Base-by-base conservation (phyloP, 2,329 filamentous ascomycete species). In the Hypoxylon sp. region DNA sequence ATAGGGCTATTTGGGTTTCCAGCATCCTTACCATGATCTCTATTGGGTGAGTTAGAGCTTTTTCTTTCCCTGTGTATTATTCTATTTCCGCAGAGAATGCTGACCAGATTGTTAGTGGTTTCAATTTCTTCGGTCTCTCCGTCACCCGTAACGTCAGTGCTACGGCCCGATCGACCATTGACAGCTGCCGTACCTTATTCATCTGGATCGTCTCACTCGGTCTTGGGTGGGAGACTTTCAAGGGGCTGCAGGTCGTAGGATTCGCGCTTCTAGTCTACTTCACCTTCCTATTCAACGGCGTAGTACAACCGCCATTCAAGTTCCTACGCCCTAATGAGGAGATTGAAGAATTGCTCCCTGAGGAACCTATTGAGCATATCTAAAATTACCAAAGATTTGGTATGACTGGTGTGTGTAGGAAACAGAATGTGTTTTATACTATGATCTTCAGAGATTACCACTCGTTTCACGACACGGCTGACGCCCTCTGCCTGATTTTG, bases 121-220 rank as follows among this genome's bases (percentile, higher is more conserved):
- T 98, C 87, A 99, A 99, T 82, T 99, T 97, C 84, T 99, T 99
- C 80, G 96, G 96, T 6, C 87, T 99, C 9, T 96, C 93, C 0
- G 95, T 99, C 7, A 99, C 96, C 0, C 89, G 93, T 66, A 90
- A 82, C 68, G 93, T 99, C 72, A 97, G 92, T 69, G 96, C 96
- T 10, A 99, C 96, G 0, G 93, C 95, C 1, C 90, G 96, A 67
- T 97, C 93, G 32, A 98, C 95, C 32, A 98, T 99, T 75, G 96
- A 99, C 80, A 99, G 96, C 0, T 98, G 94, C 84, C 90, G 95
- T 43, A 99, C 96, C 0, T 87, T 99, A 0, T 98, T 99, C 82
- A 98, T 99, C 81, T 99, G 96, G 96, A 87, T 99, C 28, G 93
- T 97, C 13, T 97, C 93, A 17, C 87, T 99, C 3, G 93, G 92